Base-by-base conservation (phyloP, 2,329 filamentous ascomycete genomes). In the Stagonosporopsis vannaccii region DNA sequence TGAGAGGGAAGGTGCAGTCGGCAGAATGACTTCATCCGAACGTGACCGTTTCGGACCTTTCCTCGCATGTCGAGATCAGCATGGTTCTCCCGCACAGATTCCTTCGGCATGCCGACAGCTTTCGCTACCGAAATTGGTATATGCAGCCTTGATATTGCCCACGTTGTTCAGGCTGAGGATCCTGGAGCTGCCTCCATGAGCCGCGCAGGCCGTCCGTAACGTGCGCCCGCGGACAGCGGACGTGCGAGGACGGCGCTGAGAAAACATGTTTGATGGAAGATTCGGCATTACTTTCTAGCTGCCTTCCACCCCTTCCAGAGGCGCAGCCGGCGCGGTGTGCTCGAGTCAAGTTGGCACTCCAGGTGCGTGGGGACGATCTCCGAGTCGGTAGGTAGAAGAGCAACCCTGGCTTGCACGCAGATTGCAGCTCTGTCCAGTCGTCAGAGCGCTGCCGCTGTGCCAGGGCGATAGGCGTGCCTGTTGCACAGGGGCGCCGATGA, bases 121-220 rank as follows among this genome's bases (percentile, higher is more conserved):
- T 64, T 70, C 67, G 68, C 66, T 70, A 69, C 67, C 67, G 58
- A 62, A 41, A 59, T 57, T 59, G 57, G 59, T 54, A 55, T 53
- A 59, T 63, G 62, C 59, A 62, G 41, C 45, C 26, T 40, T 47
- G 41, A 36, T 54, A 63, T 62, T 57, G 57, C 26, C 58, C 58
- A 59, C 56, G 57, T 58, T 63, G 59, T 60, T 52, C 45, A 57
- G 49, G 43, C 53, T 37, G 35, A 39, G 39, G 20, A 17, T 23
- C 19, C 43, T 23, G 8, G 35, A 33, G 19, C 9, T 32, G 52
- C 30, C 26, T 35, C 33, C 6, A 20, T 35, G 46, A 25, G 51
- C 41, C 41, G 43, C 25, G 41, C n/a, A 28, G 17, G 22, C 22
- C 41, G 41, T 28, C 30, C 33, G 39, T 37, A 44, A 19, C n/a